Evolutionary conservation across 164 flowering plant genomes (phyloP), one percentile per base, ranked within the genome.

Genomic region (Liquidambar formosana): DNA sequence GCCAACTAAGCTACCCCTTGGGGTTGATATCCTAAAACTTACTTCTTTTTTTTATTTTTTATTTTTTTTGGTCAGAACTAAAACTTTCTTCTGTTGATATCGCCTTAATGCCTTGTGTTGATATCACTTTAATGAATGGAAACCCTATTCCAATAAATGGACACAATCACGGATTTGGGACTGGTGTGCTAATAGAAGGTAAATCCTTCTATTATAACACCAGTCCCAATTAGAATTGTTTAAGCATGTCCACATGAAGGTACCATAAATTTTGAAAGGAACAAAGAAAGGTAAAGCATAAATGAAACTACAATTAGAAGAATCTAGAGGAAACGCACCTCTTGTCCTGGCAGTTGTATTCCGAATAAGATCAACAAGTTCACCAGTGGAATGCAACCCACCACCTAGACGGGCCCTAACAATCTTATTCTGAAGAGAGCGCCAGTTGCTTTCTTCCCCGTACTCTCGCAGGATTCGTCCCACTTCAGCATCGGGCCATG

Each of bases 381-480:
- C 93, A 45, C 78, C 64, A 27, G 98, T 92, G 48, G 95, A 82
- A 78, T 89, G 95, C 76, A 94, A 66, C 25, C 97, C 97, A 57
- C 98, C 98, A 25, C 23, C 28, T 18, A 65, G 66, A 67, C 98
- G 94, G 46, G 98, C 94, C 62, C 85, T 85, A 23, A 87, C 74
- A 77, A 93, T 93, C 71, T 81, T 95, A 25, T 77, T 82, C 69
- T 84, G 98, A 67, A 95, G 90, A 63, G 65, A 58, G 25, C 46
- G 76, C 99, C 99, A 95, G 67, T 89, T 87, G 76, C 88, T 89
- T 80, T 93, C 99, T 79, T 95, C 97, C 33, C 99, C 98, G 81
- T 89, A 95, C 0, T 93, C 99, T 49, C 90, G 82, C 57, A 95
- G 68, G 67, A 95, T 79, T 65, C 91, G 79, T 11, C 96, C 99